Percentiles rank a stretch among this genome's conserved stretches.
phyloP scores from a whole-genome alignment of 2,329 filamentous ascomycete species.

The Neurospora sp. region DNA sequence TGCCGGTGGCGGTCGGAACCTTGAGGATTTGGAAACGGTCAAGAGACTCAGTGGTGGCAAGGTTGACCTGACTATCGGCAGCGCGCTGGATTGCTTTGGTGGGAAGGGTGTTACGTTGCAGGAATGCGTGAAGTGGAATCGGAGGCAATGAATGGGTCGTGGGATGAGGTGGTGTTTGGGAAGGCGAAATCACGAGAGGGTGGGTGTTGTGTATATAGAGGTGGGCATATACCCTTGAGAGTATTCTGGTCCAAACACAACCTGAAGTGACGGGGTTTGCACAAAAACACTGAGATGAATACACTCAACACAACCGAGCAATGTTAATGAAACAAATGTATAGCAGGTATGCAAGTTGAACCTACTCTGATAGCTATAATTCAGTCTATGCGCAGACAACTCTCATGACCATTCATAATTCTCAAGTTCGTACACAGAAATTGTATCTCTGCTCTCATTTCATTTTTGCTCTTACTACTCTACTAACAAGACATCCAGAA shows the following conservation, averaged over 20 bases:
- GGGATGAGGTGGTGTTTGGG: neutral
- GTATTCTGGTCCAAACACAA: neutral
- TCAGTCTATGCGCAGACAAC: neutral
- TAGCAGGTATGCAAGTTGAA: neutral
- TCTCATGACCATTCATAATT: neutral
- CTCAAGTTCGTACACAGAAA: neutral
- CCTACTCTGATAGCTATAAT: neutral
- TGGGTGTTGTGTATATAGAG: neutral
- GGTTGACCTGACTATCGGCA: slow-evolving; percentile 91
- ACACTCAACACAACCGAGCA: neutral
- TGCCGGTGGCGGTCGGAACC: slow-evolving; percentile 77
- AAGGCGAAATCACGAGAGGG: neutral
- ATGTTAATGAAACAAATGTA: neutral
- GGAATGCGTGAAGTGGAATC: slow-evolving; percentile 86
- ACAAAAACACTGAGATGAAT: too few species aligned
- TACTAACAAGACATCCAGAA: neutral
- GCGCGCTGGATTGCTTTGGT: slow-evolving; percentile 91
- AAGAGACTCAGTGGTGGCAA: slow-evolving; percentile 67
- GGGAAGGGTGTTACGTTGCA: slow-evolving; percentile 77
- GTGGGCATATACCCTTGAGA: neutral
- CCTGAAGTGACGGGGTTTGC: too few species aligned
- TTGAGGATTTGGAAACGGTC: slow-evolving; percentile 76
- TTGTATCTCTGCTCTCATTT: neutral
- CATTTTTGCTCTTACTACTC: neutral
- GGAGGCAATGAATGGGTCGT: slow-evolving; percentile 24